Evolutionary conservation across 2,329 filamentous ascomycete genomes (phyloP).

Genomic region (Stachybotrys chartarum): DNA sequence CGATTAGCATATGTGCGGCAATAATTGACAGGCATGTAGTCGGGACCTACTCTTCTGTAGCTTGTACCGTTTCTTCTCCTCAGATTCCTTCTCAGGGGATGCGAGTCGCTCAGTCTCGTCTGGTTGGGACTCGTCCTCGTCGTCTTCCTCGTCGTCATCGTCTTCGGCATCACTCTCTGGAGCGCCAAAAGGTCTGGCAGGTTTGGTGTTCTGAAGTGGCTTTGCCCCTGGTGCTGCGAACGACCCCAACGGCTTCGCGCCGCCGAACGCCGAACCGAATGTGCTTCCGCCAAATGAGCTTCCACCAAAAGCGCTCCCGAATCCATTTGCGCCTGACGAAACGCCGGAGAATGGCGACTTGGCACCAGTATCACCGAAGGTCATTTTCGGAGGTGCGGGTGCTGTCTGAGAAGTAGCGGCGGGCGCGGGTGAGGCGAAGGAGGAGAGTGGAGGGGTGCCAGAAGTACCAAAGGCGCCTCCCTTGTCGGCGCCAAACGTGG

Average conservation of each 20-base stretch:
- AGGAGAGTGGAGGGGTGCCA: constrained; percentile 24
- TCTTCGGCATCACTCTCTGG: constrained; percentile 57
- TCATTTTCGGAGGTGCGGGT: constrained; percentile 34
- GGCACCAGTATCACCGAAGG: constrained; percentile 34
- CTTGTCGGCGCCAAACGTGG: constrained; percentile 41
- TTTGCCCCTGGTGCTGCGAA: constrained; percentile 60
- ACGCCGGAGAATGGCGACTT: constrained; percentile 42
- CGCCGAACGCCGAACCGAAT: constrained; percentile 28
- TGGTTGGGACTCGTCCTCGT: constrained; percentile 33
- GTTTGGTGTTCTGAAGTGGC: constrained; percentile 48
- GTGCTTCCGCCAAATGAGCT: constrained; percentile 8
- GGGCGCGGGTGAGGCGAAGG: constrained; percentile 21
- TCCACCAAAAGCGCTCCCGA: constrained; percentile 35
- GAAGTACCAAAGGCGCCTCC: constrained; percentile 43
- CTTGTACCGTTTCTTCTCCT: constrained; percentile 59
- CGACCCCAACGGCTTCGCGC: constrained; percentile 46
- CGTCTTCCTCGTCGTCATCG: constrained; percentile 29
- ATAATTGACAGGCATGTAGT: constrained; percentile 15
- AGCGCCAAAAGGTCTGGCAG: constrained; percentile 69
- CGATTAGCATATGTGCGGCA: not conserved
- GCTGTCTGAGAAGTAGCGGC: constrained; percentile 14
- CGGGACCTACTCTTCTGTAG: constrained; percentile 59
- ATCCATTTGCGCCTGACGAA: constrained; percentile 35
- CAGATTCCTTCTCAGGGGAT: constrained; percentile 47
- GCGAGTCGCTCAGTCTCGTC: constrained; percentile 38